Evolutionary conservation across 2,329 filamentous ascomycete genomes (phyloP), one percentile per base, ranked within the genome.

Genomic region (Diaporthe sp.): DNA sequence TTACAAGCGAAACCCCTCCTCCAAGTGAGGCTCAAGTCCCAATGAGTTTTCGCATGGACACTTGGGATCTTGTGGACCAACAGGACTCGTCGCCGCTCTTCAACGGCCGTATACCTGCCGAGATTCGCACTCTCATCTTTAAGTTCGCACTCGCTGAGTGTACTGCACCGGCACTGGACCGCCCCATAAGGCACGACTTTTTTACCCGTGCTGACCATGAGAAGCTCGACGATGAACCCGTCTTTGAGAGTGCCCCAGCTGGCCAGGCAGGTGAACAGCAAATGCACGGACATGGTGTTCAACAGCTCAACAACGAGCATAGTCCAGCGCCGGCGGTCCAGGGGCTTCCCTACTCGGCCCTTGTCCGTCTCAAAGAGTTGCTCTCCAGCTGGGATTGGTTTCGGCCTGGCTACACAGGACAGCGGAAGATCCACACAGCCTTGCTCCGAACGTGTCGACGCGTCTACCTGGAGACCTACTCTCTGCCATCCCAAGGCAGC

Each of bases 381-480:
- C 22, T 17, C 22, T 12, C 15, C 22, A 52, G 71, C 35, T 47
- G 45, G 35, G 71, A 68, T n/a, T 72, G 71, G 71, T 25, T 72
- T 12, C 58, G 71, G 17, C 71, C 71, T 12, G 71, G 58, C 19
- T 68, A 33, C 58, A 13, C 35, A 19, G 71, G 71, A 12, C 69
- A 52, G n/a, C 25, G 47, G 22, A 38, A 66, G n/a, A 13, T 67
- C 6, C 25, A 38, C 1, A 28, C 19, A 38, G 35, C 19, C 54
- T 30, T 75, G 25, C 74, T 75, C 22, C 10, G 30, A 17, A 67
- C 66, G 13, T 75, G 74, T 38, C 74, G 74, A 19, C 74, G 71
- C 30, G 52, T 58, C 45, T 75, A 75, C 74, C 19, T 70, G 19
- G 74, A 75, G 35, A 64, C 70, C n/a, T 61, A 30, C n/a, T 2